Base-by-base conservation (phyloP, 192 early-diverging fungal species). In the Entomortierella beljakovae region DNA sequence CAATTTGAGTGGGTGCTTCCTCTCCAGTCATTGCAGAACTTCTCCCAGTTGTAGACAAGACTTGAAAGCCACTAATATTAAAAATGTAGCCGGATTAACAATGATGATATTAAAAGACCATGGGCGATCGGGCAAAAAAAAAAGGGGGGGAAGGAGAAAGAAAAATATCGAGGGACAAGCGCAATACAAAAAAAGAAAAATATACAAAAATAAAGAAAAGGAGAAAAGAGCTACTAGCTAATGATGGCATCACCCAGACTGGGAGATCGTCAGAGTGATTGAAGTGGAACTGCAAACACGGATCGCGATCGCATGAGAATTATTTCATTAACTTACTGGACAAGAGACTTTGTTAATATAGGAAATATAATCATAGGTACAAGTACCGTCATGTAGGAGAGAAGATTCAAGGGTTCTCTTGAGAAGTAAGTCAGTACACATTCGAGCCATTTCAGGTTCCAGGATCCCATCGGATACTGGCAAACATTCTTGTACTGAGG, bases 291-390 rank as follows among this genome's bases (percentile, higher is more conserved):
- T 35, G 33, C 37, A n/a, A 33, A 35, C 56, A 35, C 20, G n/a
- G 56, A 57, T 57, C 56, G 56, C 11, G 56, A 57, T 35, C 33
- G 56, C 56, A 57, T 57, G 16, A 11, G 4, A 53, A 53, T 53
- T 6, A 2, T 31, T 53, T 25, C 13, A 16, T 31, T 11, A 23
- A 65, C 68, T 59, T 79, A 79, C 75, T 10, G 61, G 61, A 43
- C 67, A 70, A 6, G 75, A 79, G 55, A 79, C 43, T 29, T 69
- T 69, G 67, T 79, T 43, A 6, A 79, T 46, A 25, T 79, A 65
- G 23, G 66, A 79, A 0, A 79, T 59, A 35, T 79, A 79, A 57
- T 79, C 68, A 22, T 79, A 79, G 0, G 67, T 43, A 42, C 66
- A 70, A 10, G 40, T 38, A 10, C 22, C 31, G 32, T 70, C 64